Conservation (phyloP, 2,329 filamentous ascomycete genomes). For the Rutstroemia sp. region DNA sequence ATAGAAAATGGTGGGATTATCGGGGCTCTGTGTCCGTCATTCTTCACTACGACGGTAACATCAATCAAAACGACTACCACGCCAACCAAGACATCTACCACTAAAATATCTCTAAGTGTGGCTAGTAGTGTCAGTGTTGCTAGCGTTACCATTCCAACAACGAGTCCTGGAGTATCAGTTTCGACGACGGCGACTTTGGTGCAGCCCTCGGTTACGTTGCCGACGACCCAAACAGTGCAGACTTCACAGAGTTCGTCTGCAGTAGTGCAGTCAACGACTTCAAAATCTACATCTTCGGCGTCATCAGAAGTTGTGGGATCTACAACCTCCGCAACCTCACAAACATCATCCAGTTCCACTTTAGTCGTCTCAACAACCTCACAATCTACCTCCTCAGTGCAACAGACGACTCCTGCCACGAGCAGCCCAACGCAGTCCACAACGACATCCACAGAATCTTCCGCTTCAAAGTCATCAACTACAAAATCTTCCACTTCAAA, state of each 20-base stretch:
- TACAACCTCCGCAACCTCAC: background rate
- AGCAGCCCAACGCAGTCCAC: background rate
- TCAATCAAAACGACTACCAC: constrained; percentile 1
- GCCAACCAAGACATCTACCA: constrained; percentile 2
- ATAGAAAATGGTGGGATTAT: constrained; percentile 25
- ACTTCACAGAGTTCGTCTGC: background rate
- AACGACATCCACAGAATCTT: background rate
- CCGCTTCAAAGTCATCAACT: background rate
- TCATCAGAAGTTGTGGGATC: background rate
- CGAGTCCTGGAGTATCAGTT: background rate
- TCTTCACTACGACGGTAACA: constrained; percentile 9
- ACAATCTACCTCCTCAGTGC: background rate
- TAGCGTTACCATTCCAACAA: constrained; percentile 2
- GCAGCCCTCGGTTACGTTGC: too few species aligned
- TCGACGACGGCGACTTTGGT: background rate
- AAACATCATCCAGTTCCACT: background rate
- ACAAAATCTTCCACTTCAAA: background rate
- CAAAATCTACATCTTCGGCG: background rate
- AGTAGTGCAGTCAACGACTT: background rate
- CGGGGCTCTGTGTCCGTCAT: constrained; percentile 21
- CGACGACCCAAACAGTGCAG: too few species aligned
- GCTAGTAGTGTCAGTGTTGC: background rate
- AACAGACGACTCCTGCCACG: too few species aligned
- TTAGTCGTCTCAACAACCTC: background rate
- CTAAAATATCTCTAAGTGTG: constrained; percentile 5